Evolutionary conservation across 352 stramenopile species (phyloP), one percentile per base, ranked within the genome.

Genomic region (Pythium vanterpoolii): DNA sequence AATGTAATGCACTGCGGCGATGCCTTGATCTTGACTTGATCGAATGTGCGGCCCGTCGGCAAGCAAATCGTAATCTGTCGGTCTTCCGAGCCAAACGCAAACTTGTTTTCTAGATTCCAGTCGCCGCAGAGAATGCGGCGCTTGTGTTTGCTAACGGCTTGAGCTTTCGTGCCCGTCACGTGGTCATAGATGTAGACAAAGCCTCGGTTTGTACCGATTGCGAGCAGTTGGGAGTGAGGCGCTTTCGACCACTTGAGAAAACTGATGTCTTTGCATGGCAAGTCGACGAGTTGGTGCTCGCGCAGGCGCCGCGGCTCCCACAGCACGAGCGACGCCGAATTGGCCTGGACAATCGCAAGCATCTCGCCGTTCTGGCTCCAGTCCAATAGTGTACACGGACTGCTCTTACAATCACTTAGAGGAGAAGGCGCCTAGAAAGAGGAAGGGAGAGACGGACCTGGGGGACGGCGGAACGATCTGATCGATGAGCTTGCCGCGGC

Each of bases 141-240:
- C 63, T 92, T 92, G 72, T 92, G 82, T 50, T 90, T 92, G 67
- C 76, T 87, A 55, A 69, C 64, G 33, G 74, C 82, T 59, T 86
- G 72, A 10, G 63, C 68, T 38, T 87, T 84, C 19, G 69, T 65
- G 21, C 74, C 79, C 3, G 68, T 86, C 10, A 55, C 50, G 44
- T 87, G 71, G 57, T 92, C 80, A 62, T 92, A 92, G 42, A 92
- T 88, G 61, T 89, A 83, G 52, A 92, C 82, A 57, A 87, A 77
- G 9, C 82, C 82, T 34, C 75, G 75, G 56, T 79, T 89, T 23
- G 82, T 92, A 44, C 82, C 79, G 44, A 92, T 79, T 13, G 82
- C 82, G 31, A 92, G 56, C 70, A 90, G 60, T 21, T 84, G 61
- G 13, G 76, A 86, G 18, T 71, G 53, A 21, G 76, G 70, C n/a